Percentiles rank a stretch among this genome's conserved stretches.
phyloP scores from a whole-genome alignment of 139 green algal species.

The Spirogloea muscicola region DNA sequence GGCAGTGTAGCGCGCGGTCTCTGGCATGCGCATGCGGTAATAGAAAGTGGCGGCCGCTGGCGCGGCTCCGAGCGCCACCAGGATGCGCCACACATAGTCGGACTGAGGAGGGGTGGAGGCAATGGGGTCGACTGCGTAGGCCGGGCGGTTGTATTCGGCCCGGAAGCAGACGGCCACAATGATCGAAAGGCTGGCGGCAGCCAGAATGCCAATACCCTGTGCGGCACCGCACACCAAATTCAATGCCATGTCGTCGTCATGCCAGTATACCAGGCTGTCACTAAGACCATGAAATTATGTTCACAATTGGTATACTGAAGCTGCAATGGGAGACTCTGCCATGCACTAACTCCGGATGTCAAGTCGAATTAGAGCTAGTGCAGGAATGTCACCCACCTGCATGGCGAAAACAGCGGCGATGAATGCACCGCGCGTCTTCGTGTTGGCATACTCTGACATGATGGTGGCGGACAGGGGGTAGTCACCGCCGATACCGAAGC shows the following conservation, averaged over 20 bases:
- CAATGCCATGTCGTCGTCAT: too few relatives aligned
- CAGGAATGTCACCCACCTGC: slow-evolving; percentile 10
- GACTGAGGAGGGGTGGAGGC: slow-evolving; percentile 28
- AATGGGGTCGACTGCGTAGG: slow-evolving; percentile 8
- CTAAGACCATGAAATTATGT: too few relatives aligned
- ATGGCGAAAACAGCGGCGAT: slow-evolving; percentile 49
- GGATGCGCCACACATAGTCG: slow-evolving; percentile 54
- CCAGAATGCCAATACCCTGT: slow-evolving; percentile 43
- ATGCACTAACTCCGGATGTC: too few relatives aligned
- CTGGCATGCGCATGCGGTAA: slow-evolving; percentile 41
- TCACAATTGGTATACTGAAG: too few relatives aligned
- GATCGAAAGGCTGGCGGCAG: slow-evolving; percentile 20
- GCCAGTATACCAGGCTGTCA: too few relatives aligned
- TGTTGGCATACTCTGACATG: slow-evolving; percentile 45
- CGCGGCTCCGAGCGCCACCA: slow-evolving; percentile 42
- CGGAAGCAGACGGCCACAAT: slow-evolving; percentile 16
- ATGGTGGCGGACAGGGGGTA: slow-evolving; percentile 52
- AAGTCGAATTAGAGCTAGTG: too few relatives aligned
- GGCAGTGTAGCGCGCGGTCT: slow-evolving; percentile 48
- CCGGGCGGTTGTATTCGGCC: background rate
- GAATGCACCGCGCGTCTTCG: slow-evolving; percentile 43
- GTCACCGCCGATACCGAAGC: slow-evolving; percentile 52
- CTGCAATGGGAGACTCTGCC: too few relatives aligned
- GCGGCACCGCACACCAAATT: too few relatives aligned
- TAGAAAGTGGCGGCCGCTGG: slow-evolving; percentile 53